These are phyloP conservation scores for Sarocladium kiliense DNA, from an alignment of 2,329 filamentous ascomycete genomes.

Conservation along the genomic window DNA sequence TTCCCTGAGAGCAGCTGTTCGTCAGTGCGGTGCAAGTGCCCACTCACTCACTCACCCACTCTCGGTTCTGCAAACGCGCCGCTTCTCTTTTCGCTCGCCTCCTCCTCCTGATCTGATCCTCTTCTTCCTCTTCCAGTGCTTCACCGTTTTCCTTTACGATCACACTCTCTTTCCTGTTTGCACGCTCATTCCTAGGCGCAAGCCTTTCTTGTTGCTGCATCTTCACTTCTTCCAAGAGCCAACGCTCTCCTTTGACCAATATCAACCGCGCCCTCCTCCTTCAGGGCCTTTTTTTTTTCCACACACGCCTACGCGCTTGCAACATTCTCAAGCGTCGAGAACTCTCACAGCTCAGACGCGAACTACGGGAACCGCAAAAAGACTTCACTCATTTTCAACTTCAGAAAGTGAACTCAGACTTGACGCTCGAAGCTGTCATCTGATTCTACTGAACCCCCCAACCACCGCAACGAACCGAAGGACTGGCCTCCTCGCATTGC, in stretches of 20 bases:
- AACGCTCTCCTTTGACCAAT: neutral
- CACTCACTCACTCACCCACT: neutral
- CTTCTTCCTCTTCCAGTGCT: neutral
- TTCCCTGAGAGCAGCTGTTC: neutral
- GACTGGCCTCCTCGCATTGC: slow-evolving; percentile 1
- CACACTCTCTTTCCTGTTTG: slow-evolving; percentile 5
- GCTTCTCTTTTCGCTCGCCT: neutral
- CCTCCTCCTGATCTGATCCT: neutral
- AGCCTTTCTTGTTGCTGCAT: neutral
- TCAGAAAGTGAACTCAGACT: neutral
- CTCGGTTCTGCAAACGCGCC: neutral
- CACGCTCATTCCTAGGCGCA: neutral
- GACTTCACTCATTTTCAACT: neutral
- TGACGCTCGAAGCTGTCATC: slow-evolving; percentile 7
- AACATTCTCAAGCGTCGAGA: neutral
- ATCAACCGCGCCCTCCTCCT: neutral
- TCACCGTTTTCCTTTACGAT: neutral
- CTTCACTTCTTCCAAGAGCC: slow-evolving; percentile 6
- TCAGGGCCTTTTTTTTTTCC: neutral
- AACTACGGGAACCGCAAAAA: neutral
- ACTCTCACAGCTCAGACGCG: neutral
- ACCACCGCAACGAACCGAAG: neutral
- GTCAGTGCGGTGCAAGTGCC: neutral
- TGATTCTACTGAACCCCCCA: neutral
- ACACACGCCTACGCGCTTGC: neutral